Conservation (phyloP, 768 basidiomycete genomes). For the Kwoniella sp. region DNA sequence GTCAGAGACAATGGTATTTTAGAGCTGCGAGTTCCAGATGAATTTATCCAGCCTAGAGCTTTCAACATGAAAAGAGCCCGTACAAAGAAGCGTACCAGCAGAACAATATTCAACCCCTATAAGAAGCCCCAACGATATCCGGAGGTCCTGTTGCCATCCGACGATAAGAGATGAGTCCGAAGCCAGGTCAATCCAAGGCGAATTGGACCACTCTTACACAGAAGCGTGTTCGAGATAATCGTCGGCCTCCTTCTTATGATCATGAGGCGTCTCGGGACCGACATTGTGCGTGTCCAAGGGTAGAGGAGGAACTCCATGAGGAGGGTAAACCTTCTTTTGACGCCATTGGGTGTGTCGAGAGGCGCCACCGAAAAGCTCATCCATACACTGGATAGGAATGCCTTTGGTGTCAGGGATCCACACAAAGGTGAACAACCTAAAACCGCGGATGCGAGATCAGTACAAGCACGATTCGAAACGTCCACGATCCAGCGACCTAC, state of each 20-base stretch:
- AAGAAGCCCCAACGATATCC: too few relatives aligned
- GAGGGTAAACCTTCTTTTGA: slow-evolving; percentile 35
- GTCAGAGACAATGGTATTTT: too few relatives aligned
- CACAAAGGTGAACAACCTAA: slow-evolving; percentile 34
- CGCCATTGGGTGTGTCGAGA: slow-evolving; percentile 29
- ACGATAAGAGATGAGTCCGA: background rate
- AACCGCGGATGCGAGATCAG: too few relatives aligned
- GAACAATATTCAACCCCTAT: too few relatives aligned
- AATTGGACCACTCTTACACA: background rate
- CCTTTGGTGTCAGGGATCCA: slow-evolving; percentile 41
- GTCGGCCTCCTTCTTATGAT: background rate
- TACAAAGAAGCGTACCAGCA: too few relatives aligned
- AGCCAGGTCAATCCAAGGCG: too few relatives aligned
- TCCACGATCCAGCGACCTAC: too few relatives aligned
- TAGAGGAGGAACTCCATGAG: slow-evolving; percentile 33
- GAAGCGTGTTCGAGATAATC: slow-evolving; percentile 16
- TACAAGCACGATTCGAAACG: background rate
- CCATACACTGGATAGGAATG: slow-evolving; percentile 34
- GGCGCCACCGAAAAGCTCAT: slow-evolving; percentile 29
- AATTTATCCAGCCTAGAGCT: too few relatives aligned
- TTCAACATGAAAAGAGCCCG: too few relatives aligned
- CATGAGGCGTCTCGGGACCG: slow-evolving; percentile 2
- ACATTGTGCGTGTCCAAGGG: background rate
- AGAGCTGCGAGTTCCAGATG: too few relatives aligned
- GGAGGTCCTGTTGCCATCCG: too few relatives aligned